Evolutionary conservation across 2,329 filamentous ascomycete genomes (phyloP).

Genomic region (Passalora sequoiae): DNA sequence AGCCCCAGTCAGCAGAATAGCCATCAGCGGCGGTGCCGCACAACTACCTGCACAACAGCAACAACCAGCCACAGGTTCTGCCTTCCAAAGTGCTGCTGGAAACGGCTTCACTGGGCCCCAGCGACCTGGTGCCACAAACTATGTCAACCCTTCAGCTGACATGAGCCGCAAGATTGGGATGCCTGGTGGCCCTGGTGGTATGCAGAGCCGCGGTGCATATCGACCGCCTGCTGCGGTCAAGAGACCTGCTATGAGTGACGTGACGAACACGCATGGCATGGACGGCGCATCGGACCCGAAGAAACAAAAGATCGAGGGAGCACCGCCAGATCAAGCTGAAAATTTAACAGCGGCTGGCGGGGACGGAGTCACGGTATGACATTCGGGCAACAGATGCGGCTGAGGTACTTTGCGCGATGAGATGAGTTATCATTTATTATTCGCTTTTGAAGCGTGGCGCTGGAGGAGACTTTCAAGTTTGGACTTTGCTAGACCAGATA

Average conservation of each 20-base stretch:
- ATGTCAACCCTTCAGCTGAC: slow-evolving; percentile 47
- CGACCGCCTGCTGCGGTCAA: slow-evolving; percentile 40
- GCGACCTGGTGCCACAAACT: slow-evolving; percentile 35
- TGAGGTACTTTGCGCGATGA: background rate
- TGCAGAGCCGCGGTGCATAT: slow-evolving; percentile 42
- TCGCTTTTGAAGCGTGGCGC: slow-evolving; percentile 12
- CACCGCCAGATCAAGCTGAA: slow-evolving; percentile 1
- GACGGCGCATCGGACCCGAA: slow-evolving; percentile 38
- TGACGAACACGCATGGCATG: slow-evolving; percentile 40
- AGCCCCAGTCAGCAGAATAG: slow-evolving; percentile 57
- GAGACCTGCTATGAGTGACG: slow-evolving; percentile 39
- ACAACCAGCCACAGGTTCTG: slow-evolving; percentile 2
- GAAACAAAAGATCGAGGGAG: slow-evolving; percentile 36
- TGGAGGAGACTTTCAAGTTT: slow-evolving; percentile 4
- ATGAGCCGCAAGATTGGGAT: slow-evolving; percentile 46
- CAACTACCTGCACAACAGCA: slow-evolving; percentile 12
- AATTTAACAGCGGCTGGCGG: slow-evolving; percentile 3
- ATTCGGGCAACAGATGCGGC: background rate
- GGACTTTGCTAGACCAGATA: slow-evolving; percentile 6
- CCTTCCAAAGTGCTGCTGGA: slow-evolving; percentile 11
- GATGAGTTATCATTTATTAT: background rate
- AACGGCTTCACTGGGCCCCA: slow-evolving; percentile 17
- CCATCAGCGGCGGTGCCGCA: slow-evolving; percentile 5
- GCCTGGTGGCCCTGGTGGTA: slow-evolving; percentile 36
- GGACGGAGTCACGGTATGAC: slow-evolving; percentile 1